Conservation (phyloP, 2,329 filamentous ascomycete genomes). For the Colletotrichum incanum region DNA sequence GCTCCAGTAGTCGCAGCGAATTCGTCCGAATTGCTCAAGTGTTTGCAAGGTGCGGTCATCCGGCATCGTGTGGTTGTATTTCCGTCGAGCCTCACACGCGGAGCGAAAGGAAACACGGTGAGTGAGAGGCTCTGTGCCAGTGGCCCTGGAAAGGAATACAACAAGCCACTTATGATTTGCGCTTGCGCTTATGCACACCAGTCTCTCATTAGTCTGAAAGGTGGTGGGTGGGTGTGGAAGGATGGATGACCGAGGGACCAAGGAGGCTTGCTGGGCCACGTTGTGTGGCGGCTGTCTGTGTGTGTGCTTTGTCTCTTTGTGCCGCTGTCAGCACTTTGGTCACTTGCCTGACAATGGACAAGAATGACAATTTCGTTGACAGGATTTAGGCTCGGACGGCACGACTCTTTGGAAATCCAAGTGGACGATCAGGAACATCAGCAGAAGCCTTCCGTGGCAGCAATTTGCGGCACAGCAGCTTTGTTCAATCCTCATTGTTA, state of each 20-base stretch:
- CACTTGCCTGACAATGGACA: neutral
- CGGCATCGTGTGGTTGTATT: slow-evolving; percentile 32
- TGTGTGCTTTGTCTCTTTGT: neutral
- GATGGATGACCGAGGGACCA: slow-evolving; percentile 16
- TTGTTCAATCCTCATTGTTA: neutral
- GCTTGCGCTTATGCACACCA: slow-evolving; percentile 10
- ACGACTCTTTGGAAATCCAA: slow-evolving; percentile 18
- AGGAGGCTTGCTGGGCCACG: slow-evolving; percentile 5
- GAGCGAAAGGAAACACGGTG: neutral
- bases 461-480: neutral
- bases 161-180: slow-evolving; percentile 14
- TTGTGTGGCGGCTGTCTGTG: slow-evolving; percentile 22
- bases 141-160: neutral
- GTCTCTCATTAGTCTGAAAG: neutral
- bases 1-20: neutral
- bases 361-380: neutral
- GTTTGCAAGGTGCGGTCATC: neutral
- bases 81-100: neutral
- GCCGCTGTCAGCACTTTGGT: neutral
- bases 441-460: slow-evolving; percentile 18
- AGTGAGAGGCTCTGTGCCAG: neutral
- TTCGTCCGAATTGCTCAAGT: slow-evolving; percentile 24
- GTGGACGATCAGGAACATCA: slow-evolving; percentile 25
- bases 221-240: neutral
- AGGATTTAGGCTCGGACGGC: slow-evolving; percentile 29